Conservation (phyloP, 192 early-diverging fungal species). For the Gigaspora rosea region DNA sequence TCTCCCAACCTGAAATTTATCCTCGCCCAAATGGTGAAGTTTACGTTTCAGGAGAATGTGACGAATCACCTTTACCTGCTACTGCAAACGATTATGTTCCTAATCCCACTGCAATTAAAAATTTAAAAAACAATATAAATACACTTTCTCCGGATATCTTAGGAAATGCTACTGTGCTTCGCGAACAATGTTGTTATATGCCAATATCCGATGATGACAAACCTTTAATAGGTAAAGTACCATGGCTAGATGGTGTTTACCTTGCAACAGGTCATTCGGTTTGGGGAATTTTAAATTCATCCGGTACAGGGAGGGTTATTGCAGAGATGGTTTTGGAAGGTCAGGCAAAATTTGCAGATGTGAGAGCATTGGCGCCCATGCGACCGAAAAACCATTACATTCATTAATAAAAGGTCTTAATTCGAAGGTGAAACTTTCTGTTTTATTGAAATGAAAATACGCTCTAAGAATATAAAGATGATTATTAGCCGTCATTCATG, state of each 20-base stretch:
- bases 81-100: constrained; percentile 33
- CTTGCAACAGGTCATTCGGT: constrained; percentile 48
- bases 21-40: constrained; percentile 53
- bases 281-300: constrained; percentile 50
- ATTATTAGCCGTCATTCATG: too few relatives aligned
- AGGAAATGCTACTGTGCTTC: constrained; percentile 23
- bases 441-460: too few relatives aligned
- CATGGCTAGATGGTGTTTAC: constrained; percentile 37
- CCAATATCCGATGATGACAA: constrained; percentile 40
- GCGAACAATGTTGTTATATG: constrained; percentile 46
- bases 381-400: constrained; percentile 7
- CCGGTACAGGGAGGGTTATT: constrained; percentile 45
- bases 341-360: constrained; percentile 34
- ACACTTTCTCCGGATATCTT: constrained; percentile 36
- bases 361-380: constrained; percentile 26
- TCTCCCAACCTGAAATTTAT: constrained; percentile 48
- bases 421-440: too few relatives aligned
- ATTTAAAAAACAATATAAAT: constrained; percentile 32
- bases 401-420: too few relatives aligned
- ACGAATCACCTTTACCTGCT: constrained; percentile 37
- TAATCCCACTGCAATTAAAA: constrained; percentile 29
- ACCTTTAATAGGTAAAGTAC: constrained; percentile 44
- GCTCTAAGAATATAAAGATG: too few relatives aligned
- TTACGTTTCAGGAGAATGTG: constrained; percentile 46
- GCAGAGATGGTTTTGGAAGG: constrained; percentile 47